A percentile compares a stretch with the other conserved stretches of the same genome.
Conservation (phyloP, 371 early-diverging fungal species). For the Entomophthora muscae region DNA sequence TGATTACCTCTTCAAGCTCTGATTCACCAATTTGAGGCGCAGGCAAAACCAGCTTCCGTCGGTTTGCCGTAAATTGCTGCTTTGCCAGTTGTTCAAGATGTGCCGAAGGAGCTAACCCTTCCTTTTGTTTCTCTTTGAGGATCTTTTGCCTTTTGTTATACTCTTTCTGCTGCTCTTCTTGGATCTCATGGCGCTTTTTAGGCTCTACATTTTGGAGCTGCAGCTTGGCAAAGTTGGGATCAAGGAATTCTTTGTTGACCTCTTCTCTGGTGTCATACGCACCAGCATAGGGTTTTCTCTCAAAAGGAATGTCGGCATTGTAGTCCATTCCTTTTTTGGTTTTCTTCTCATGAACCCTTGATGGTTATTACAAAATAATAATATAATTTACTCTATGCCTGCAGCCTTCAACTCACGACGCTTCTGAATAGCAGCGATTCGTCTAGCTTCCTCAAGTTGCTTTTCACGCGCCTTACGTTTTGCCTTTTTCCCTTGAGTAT, state of each 20-base stretch:
- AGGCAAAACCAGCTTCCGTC: slow-evolving; percentile 66
- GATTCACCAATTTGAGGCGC: slow-evolving; percentile 79
- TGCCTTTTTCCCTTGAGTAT: slow-evolving; percentile 97
- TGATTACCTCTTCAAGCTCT: slow-evolving; percentile 53
- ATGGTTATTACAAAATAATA: not conserved
- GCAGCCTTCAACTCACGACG: slow-evolving; percentile 91
- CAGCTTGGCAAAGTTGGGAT: slow-evolving; percentile 19
- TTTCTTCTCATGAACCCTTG: slow-evolving; percentile 24
- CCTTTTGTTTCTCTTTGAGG: slow-evolving; percentile 29
- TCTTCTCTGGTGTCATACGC: slow-evolving; percentile 87
- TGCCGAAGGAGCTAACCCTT: slow-evolving; percentile 26
- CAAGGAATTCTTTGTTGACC: slow-evolving; percentile 36
- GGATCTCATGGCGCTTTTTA: slow-evolving; percentile 51
- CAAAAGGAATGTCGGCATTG: slow-evolving; percentile 91
- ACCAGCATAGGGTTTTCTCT: slow-evolving; percentile 69
- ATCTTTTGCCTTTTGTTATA: slow-evolving; percentile 61
- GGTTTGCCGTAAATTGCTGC: slow-evolving; percentile 47
- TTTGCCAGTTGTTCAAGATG: slow-evolving; percentile 42
- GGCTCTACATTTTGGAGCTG: slow-evolving; percentile 61
- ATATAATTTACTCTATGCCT: slow-evolving; percentile 47
- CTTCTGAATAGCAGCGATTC: slow-evolving; percentile 81
- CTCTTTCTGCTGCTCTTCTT: slow-evolving; percentile 44
- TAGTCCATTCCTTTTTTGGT: slow-evolving; percentile 76
- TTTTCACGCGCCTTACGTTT: slow-evolving; percentile 95
- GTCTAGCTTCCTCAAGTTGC: slow-evolving; percentile 86